phyloP scores from a whole-genome alignment of 257 asterid species.

The Salvia miltiorrhiza region DNA sequence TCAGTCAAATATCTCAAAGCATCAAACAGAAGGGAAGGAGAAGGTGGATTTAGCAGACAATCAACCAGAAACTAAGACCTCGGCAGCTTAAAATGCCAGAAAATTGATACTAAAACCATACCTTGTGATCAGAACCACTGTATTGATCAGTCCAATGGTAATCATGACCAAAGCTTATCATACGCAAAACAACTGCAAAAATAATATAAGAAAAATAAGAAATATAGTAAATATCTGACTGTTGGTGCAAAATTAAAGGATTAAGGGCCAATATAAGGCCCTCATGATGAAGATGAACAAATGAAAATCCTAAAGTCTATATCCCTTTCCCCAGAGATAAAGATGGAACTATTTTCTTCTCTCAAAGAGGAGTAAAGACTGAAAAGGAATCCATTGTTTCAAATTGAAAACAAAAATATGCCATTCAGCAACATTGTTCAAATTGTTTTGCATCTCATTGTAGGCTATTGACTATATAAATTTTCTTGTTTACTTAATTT shows the following conservation, averaged over 20 bases:
- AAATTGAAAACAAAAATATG: too few relatives aligned
- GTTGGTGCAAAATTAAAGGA: conserved; percentile 2
- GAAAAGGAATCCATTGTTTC: not conserved
- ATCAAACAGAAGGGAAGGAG: not conserved
- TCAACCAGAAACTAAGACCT: not conserved
- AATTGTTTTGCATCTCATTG: too few relatives aligned
- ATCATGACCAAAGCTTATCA: conserved; percentile 97
- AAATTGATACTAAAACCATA: conserved; percentile 20
- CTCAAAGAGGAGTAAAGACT: not conserved
- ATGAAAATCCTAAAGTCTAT: conserved; percentile 9
- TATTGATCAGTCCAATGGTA: conserved; percentile 75
- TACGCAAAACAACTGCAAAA: conserved; percentile 83
- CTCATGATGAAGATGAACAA: conserved; percentile 10
- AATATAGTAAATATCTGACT: conserved; percentile 5
- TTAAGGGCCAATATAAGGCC: not conserved
- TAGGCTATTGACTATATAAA: not conserved
- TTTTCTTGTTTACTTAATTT: not conserved
- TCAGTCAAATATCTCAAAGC: conserved; percentile 6
- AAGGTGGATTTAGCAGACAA: not conserved
- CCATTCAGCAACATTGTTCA: too few relatives aligned
- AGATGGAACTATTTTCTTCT: not conserved
- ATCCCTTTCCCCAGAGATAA: conserved; percentile 1
- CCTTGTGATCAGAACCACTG: conserved; percentile 69
- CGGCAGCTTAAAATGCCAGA: conserved; percentile 12
- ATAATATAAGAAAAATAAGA: conserved; percentile 6